These are phyloP conservation scores for Phanerochaete carnosa DNA, from an alignment of 768 basidiomycete species.

Conservation along the genomic window DNA sequence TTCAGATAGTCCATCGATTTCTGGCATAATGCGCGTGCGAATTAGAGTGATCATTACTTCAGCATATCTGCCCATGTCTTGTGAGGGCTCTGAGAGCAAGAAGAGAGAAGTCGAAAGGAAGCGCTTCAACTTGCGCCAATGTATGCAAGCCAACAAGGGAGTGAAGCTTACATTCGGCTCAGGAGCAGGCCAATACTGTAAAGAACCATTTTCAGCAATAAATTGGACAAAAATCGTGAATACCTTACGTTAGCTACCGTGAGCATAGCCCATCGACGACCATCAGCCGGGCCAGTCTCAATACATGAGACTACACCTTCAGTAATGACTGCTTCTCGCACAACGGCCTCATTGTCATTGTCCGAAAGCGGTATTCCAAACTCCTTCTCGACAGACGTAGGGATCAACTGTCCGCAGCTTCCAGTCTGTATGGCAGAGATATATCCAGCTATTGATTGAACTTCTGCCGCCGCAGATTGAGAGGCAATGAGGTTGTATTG, in stretches of 20 bases:
- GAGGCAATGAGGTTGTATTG: slow-evolving; percentile 35
- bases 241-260: slow-evolving; percentile 46
- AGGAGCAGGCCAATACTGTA: slow-evolving; percentile 44
- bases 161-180: slow-evolving; percentile 32
- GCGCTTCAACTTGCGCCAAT: slow-evolving; percentile 42
- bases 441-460: slow-evolving; percentile 36
- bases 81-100: slow-evolving; percentile 24
- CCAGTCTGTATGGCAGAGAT: slow-evolving; percentile 44
- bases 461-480: slow-evolving; percentile 29
- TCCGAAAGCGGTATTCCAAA: slow-evolving; percentile 37
- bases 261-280: slow-evolving; percentile 49
- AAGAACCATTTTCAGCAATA: not conserved
- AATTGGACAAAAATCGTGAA: not conserved
- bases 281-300: slow-evolving; percentile 41
- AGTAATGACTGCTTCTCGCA: slow-evolving; percentile 45
- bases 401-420: slow-evolving; percentile 46
- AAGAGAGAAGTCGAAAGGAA: slow-evolving; percentile 32
- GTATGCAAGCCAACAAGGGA: slow-evolving; percentile 43
- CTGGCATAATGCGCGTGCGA: slow-evolving; percentile 46
- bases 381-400: slow-evolving; percentile 44
- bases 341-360: slow-evolving; percentile 34
- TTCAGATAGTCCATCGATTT: slow-evolving; percentile 38
- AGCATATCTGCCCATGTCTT: slow-evolving; percentile 21
- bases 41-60: slow-evolving; percentile 35
- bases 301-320: slow-evolving; percentile 41